Percentiles rank a stretch among this genome's conserved stretches.
These are phyloP conservation scores for Pseudofabraea citricarpa DNA, from an alignment of 2,329 filamentous ascomycete species.

Conservation along the genomic window DNA sequence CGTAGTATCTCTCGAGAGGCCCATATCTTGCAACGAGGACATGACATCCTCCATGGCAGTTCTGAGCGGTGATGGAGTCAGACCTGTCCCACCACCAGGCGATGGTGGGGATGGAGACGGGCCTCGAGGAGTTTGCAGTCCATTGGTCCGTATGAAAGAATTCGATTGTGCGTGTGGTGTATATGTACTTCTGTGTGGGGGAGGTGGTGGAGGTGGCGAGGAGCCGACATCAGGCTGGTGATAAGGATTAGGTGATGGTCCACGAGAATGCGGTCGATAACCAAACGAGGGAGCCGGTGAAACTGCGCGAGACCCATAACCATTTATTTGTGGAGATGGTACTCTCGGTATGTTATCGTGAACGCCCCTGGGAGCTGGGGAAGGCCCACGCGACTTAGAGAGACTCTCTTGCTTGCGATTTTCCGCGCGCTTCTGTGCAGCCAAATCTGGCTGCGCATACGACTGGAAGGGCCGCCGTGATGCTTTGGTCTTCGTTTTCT, in stretches of 20 bases:
- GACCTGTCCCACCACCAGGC: constrained; percentile 55
- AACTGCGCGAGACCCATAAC: constrained; percentile 22
- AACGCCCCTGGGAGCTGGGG: constrained; percentile 18
- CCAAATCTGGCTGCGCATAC: constrained; percentile 61
- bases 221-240: constrained; percentile 26
- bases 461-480: constrained; percentile 65
- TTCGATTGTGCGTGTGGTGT: constrained; percentile 22
- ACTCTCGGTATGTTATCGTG: constrained; percentile 18
- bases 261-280: constrained; percentile 30
- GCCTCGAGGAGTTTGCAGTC: constrained; percentile 50
- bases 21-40: constrained; percentile 87
- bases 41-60: constrained; percentile 99
- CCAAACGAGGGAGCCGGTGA: constrained; percentile 21
- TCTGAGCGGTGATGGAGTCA: constrained; percentile 86
- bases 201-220: constrained; percentile 68
- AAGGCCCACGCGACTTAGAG: constrained; percentile 17
- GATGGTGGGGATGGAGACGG: constrained; percentile 66
- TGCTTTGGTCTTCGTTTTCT: constrained; percentile 45
- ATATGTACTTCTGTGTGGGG: constrained; percentile 68
- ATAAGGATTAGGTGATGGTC: constrained; percentile 32
- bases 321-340: constrained; percentile 23
- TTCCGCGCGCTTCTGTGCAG: constrained; percentile 46
- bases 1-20: constrained; percentile 48
- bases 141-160: constrained; percentile 34
- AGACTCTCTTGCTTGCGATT: constrained; percentile 22